Evolutionary conservation across 2,329 filamentous ascomycete genomes (phyloP), one percentile per base, ranked within the genome.

Genomic region (Epichloe gansuensis): DNA sequence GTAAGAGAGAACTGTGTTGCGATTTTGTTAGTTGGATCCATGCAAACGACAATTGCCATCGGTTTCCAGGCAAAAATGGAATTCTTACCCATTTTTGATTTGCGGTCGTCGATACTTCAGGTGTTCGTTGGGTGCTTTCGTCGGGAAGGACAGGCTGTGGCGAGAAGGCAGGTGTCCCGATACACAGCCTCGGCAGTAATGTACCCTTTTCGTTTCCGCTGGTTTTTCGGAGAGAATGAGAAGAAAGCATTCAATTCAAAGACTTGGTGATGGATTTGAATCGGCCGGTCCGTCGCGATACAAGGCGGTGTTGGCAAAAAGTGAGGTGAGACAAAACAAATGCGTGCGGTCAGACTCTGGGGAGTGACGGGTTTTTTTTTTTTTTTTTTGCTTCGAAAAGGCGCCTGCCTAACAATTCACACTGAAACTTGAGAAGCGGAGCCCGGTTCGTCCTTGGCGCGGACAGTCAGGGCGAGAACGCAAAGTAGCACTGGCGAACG

Each of bases 1-100:
- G 12, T 76, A 80, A 42, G 62, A 50, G 4, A 55, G 48, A 31
- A 56, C 53, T 55, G 37, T 4, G 25, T 11, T 12, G 25, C n/a
- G 9, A 48, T 15, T 46, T n/a, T 25, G 37, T 55, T 37, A 55
- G 50, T 45, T 4, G 0, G 5, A 38, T 35, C 5, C 15, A 41
- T 25, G 12, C 15, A 15, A 31, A 9, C 2, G 9, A 35, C 8
- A 15, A 35, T 23, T 11, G 38, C 13, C n/a, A 23, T 46, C 11
- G 5, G 23, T 2, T 11, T 23, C 12, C 21, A 23, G 34, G 4
- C 35, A 13, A 34, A 4, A 34, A 23, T 25, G 5, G 6, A 21
- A 46, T 4, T 15, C 50, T 34, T 46, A 51, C 50, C 23, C 50
- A 46, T 51, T 37, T 8, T 51, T 51, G 12, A 41, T 21, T 34